Evolutionary conservation across 2,329 filamentous ascomycete species (phyloP), one percentile per base, ranked within the genome.

Genomic region (Alternaria gaisen): DNA sequence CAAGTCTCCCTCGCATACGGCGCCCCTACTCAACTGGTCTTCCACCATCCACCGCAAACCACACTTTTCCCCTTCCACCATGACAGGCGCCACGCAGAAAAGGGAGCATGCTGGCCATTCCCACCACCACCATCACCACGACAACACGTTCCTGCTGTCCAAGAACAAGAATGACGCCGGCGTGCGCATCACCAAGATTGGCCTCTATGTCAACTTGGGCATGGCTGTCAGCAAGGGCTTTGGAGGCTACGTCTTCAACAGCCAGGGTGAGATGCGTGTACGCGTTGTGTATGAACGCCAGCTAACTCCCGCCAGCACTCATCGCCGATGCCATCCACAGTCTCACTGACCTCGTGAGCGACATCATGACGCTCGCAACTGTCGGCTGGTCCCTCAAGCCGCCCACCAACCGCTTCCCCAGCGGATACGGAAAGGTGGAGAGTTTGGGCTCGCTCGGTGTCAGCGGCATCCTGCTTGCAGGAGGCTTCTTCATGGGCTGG

Each of bases 401-500:
- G 6, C 93, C 95, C 0, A 92, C 91, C 11, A 86, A 91, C 56
- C 87, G 87, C 41, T 99, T 97, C 76, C 95, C 95, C 2, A 88
- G 89, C 72, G 95, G 95, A 2, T 99, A 97, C 76, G 95, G 95
- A 76, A 99, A 99, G 83, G 87, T 99, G n/a, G 95, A 99, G 83
- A 97, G 93, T 72, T 82, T 99, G 75, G 95, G 95, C 20, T 95
- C 93, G 22, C 82, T 99, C 60, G 95, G 94, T 16, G 95, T 99
- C 34, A 97, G 94, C 69, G 90, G 93, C 65, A 91, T 99, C 81
- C 84, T 99, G 71, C 86, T 99, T 2, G 88, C 90, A 48, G 95
- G 95, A 64, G 95, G 95, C 52, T 82, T 97, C 64, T 93, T 96
- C 78, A 98, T 99, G 91, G 93, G 93, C 65, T 88, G 80, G 77